Conservation (phyloP, 805 yeast genomes). For the Kazachstania kunashirensis region DNA sequence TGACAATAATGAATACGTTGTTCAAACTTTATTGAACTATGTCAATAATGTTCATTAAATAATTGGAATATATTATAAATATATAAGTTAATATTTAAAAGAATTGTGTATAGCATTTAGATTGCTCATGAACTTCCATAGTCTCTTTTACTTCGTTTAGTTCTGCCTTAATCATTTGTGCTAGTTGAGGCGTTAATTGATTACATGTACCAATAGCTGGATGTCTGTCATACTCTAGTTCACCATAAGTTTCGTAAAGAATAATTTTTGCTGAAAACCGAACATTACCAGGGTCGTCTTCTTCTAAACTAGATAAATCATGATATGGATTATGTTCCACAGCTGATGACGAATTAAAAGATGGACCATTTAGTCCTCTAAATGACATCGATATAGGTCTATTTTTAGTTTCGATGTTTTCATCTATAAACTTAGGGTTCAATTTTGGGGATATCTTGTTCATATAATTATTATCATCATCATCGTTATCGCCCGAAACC, state of each 20-base stretch:
- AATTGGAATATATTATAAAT: background rate
- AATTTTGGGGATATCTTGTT: background rate
- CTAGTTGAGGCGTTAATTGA: constrained; percentile 76
- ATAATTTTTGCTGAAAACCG: constrained; percentile 73
- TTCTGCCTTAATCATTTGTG: constrained; percentile 79
- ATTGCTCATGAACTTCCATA: constrained; percentile 77
- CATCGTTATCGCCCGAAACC: background rate
- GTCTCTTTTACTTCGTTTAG: constrained; percentile 65
- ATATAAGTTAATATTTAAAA: constrained; percentile 31
- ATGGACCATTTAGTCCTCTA: constrained; percentile 53
- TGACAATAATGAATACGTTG: too few species aligned
- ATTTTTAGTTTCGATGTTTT: background rate
- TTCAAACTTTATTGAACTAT: too few species aligned
- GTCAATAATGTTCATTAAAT: too few species aligned
- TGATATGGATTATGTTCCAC: background rate
- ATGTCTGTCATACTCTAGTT: constrained; percentile 80
- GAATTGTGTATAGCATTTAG: constrained; percentile 77
- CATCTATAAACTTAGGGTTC: background rate
- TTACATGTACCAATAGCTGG: constrained; percentile 92
- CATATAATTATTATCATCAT: constrained; percentile 3
- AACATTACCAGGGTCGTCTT: background rate
- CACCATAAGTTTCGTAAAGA: constrained; percentile 74
- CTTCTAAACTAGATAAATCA: too few species aligned
- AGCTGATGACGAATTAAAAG: constrained; percentile 32
- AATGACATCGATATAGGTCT: constrained; percentile 43